Base-by-base conservation (phyloP, 345 rosid species). In the Geranium rotundifolium region DNA sequence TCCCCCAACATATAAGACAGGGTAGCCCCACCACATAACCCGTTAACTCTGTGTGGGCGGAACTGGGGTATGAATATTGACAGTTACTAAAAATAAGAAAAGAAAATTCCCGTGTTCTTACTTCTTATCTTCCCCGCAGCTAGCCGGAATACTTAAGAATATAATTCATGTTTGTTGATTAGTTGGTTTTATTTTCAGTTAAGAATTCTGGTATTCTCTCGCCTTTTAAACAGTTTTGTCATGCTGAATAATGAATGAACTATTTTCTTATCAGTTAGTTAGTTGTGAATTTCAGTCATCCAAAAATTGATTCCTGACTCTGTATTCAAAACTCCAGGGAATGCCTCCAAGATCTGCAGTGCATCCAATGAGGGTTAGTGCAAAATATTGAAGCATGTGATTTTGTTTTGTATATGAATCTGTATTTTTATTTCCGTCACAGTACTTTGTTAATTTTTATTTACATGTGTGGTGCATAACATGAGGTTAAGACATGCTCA, bases 361-460 rank as follows among this genome's bases (percentile, higher is more conserved):
- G 67, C 99, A 93, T 85, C 99, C 99, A 27, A 93, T 93, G 99
- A 88, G 99, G 91, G 99, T 92, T 64, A 79, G 89, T 87, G 68
- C 72, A 62, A 71, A 49, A 62, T 67, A 56, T 16, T 73, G 56
- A 58, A 58, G 57, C 37, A 23, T 52, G 60, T 69, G 18, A 54
- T 59, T 57, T 56, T 58, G 12, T 19, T 58, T 56, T 65, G 63
- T 62, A 16, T 57, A 50, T 29, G 63, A 49, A 31, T 59, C 65
- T 69, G 60, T 67, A 68, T 66, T 19, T 69, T 39, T 61, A 54
- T 67, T 62, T 16, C 55, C 50, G 10, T 3, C 50, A 5, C 10
- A 6, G 14, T 12, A 41, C 5, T 41, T 9, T 12, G 50, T 41
- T 41, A 41, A 41, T 41, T 41, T 41, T 41, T 13, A 41, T 41